Percentiles rank a stretch among this genome's conserved stretches.
Conservation (phyloP, 306 rosid species). For the Gleditsia sinensis region DNA sequence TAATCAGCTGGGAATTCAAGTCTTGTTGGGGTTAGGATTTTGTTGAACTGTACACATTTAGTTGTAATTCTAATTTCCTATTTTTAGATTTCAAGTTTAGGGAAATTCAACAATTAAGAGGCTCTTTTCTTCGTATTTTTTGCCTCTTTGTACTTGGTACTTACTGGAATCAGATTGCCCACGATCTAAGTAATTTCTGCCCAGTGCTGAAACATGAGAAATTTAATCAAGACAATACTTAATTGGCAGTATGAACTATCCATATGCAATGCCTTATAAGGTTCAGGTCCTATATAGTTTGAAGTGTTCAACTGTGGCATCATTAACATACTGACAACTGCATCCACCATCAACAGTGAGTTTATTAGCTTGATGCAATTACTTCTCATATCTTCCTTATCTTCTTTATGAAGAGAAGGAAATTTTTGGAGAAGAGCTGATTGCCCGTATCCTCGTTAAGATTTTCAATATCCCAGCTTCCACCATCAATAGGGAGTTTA, state of each 20-base stretch:
- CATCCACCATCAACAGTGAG: not conserved
- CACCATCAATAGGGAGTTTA: too few species aligned
- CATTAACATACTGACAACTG: too few species aligned
- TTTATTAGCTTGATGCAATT: not conserved
- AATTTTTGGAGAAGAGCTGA: not conserved
- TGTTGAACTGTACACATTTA: not conserved
- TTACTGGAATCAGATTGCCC: not conserved
- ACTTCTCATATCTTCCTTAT: not conserved
- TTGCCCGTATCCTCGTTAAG: not conserved
- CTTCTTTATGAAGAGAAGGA: not conserved
- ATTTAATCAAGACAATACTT: not conserved
- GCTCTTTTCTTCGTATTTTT: not conserved
- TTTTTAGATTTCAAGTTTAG: not conserved
- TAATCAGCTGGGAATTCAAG: not conserved
- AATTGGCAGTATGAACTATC: not conserved
- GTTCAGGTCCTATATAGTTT: too few species aligned
- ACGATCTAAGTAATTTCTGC: not conserved
- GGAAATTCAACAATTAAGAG: not conserved
- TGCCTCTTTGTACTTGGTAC: not conserved
- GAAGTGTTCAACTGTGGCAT: not conserved
- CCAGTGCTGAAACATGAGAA: not conserved
- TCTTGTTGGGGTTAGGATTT: not conserved
- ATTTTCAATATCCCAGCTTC: too few species aligned
- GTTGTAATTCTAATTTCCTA: not conserved
- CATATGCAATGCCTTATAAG: too few species aligned